Evolutionary conservation across 352 stramenopile genomes (phyloP).

Genomic region (Phytophthora ohioensis): DNA sequence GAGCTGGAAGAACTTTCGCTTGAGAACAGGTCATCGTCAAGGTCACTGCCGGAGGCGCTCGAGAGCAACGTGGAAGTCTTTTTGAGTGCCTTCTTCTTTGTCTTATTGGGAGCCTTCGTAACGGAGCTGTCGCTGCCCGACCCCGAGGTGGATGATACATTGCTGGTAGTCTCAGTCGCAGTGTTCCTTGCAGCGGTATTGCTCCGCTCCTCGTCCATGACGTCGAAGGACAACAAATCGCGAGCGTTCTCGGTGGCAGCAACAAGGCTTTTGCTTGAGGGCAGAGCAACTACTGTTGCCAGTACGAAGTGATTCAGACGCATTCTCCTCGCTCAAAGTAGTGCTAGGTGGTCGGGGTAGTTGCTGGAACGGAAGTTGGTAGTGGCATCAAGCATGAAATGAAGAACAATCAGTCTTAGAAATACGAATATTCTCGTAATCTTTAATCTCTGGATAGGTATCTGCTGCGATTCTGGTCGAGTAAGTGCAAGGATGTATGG

Average conservation of each 20-base stretch:
- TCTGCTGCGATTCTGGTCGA: too few species aligned
- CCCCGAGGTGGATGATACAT: not conserved
- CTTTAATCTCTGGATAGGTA: too few species aligned
- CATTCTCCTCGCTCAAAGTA: conserved; percentile 6
- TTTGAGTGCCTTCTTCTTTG: not conserved
- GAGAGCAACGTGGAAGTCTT: conserved; percentile 4
- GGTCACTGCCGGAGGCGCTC: conserved; percentile 1
- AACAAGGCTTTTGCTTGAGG: conserved; percentile 3
- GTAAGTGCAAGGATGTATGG: too few species aligned
- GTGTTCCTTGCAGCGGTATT: not conserved
- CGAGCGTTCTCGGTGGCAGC: not conserved
- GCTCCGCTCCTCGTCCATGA: not conserved
- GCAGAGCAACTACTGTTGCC: conserved; percentile 14
- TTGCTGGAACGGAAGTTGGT: too few species aligned
- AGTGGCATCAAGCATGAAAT: too few species aligned
- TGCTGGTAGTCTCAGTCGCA: not conserved
- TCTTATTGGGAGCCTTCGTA: not conserved
- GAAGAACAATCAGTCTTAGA: too few species aligned
- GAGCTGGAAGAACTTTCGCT: not conserved
- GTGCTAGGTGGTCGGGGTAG: too few species aligned
- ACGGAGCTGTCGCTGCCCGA: not conserved
- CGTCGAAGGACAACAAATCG: not conserved
- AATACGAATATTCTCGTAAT: too few species aligned
- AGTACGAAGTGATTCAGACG: conserved; percentile 17
- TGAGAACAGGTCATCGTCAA: not conserved